Evolutionary conservation across 495 filamentous ascomycete genomes (phyloP).

Genomic region (Hypoxylon lienhwacheense): DNA sequence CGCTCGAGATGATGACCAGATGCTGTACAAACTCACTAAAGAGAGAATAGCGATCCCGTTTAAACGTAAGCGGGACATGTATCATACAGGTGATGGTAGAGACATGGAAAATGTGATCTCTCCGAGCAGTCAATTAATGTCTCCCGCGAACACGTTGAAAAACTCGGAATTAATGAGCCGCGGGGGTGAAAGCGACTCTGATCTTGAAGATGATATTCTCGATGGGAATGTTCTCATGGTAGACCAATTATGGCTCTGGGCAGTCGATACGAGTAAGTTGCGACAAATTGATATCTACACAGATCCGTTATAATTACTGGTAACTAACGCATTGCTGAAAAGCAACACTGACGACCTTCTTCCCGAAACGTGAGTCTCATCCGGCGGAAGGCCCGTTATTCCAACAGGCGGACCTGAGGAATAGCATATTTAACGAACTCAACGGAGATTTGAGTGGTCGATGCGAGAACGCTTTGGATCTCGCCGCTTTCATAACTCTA

Average conservation of each 20-base stretch:
- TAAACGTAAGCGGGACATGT: constrained; percentile 32
- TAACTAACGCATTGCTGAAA: constrained; percentile 3
- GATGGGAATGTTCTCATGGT: constrained; percentile 69
- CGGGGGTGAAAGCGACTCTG: constrained; percentile 33
- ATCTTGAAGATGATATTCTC: constrained; percentile 47
- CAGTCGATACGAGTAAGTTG: constrained; percentile 57
- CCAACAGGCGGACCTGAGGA: constrained; percentile 63
- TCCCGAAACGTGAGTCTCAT: constrained; percentile 54
- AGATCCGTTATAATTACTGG: not conserved
- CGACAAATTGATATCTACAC: not conserved
- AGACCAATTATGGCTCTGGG: constrained; percentile 71
- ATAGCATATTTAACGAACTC: constrained; percentile 67
- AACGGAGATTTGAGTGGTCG: constrained; percentile 67
- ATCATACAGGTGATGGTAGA: constrained; percentile 20
- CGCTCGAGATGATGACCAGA: constrained; percentile 67
- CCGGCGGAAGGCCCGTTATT: constrained; percentile 59
- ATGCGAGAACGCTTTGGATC: constrained; percentile 63
- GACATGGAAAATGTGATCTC: constrained; percentile 16
- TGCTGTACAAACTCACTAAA: constrained; percentile 70
- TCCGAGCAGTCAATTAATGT: constrained; percentile 18
- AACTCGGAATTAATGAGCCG: constrained; percentile 6
- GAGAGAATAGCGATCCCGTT: constrained; percentile 30
- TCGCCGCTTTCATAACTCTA: constrained; percentile 62
- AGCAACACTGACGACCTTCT: constrained; percentile 61
- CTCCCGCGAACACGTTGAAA: constrained; percentile 13